A percentile compares a stretch with the other conserved stretches of the same genome.
Conservation (phyloP, 352 stramenopile genomes). For the Phytopythium aichiense region DNA sequence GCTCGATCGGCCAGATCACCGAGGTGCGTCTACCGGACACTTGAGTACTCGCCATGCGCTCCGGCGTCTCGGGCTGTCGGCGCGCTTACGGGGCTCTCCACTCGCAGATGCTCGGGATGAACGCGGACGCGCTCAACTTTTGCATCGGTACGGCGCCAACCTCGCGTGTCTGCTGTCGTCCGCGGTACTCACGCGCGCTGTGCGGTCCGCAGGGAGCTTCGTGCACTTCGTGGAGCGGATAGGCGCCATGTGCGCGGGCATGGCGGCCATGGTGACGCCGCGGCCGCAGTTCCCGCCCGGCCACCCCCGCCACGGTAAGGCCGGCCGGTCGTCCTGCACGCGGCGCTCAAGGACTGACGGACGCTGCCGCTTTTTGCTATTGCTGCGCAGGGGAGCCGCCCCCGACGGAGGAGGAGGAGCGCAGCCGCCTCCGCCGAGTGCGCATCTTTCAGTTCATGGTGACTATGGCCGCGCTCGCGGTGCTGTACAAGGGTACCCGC, state of each 20-base stretch:
- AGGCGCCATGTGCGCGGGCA: constrained; percentile 64
- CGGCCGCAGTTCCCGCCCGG: constrained; percentile 58
- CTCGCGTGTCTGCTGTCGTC: background rate
- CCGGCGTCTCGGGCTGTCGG: too few relatives aligned
- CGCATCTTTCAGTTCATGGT: constrained; percentile 80
- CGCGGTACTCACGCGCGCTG: background rate
- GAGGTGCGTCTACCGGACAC: constrained; percentile 22
- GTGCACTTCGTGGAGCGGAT: constrained; percentile 84
- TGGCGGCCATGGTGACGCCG: constrained; percentile 65
- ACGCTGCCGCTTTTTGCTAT: constrained; percentile 1
- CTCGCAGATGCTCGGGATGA: constrained; percentile 62
- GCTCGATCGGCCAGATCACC: constrained; percentile 70
- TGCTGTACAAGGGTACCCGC: constrained; percentile 53
- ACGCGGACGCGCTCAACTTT: constrained; percentile 71
- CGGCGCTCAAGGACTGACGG: background rate
- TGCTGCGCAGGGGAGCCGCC: constrained; percentile 35
- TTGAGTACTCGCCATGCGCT: too few relatives aligned
- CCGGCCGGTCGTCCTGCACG: background rate
- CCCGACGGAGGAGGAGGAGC: constrained; percentile 67
- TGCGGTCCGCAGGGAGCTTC: constrained; percentile 44
- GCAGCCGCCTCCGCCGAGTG: constrained; percentile 60
- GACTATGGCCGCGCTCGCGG: constrained; percentile 44
- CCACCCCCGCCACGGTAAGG: constrained; percentile 63
- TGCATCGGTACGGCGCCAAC: constrained; percentile 38
- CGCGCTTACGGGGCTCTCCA: background rate